Evolutionary conservation across 148 eudicot genomes (phyloP), one percentile per base, ranked within the genome.

Genomic region (Linanthus parryae): DNA sequence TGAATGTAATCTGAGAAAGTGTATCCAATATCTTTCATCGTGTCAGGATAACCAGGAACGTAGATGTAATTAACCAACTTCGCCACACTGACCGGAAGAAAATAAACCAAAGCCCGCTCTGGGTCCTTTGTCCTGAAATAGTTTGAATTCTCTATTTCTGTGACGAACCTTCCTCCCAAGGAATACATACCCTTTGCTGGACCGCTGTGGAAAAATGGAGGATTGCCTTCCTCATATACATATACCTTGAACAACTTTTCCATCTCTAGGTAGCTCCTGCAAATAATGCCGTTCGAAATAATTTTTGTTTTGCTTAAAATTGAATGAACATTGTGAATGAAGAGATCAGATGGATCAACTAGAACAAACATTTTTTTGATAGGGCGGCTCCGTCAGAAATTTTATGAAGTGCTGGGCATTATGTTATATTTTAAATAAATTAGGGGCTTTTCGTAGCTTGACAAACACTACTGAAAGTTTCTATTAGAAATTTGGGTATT

Each of bases 191-290:
- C 59, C 59, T 65, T 60, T 54, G 68, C 71, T 0, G 63, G 74
- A 0, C 86, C 91, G 0, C 46, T 47, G 62, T 83, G 91, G 59
- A 77, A 71, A 21, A 83, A 15, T 6, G 86, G 91, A 11, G 63
- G 58, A 44, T 76, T 81, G 5, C 86, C 91, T 62, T 83, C 86
- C 48, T 74, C 64, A 54, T 83, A 83, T 5, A 72, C 70, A 9
- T 71, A 80, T 38, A 83, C 66, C 63, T 74, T 84, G 66, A 84
- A 72, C 47, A 14, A 2, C 17, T 74, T 80, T 55, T 71, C 81
- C 92, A 84, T 84, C 56, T 80, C 86, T 7, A 61, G 18, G 44
- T 80, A 72, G 65, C 92, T 84, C 87, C 92, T 83, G 31, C 35
- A 29, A 33, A 18, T n/a, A n/a, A n/a, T n/a, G n/a, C n/a, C n/a